Base-by-base conservation (phyloP, 306 rosid genomes). In the Pyrus communis region DNA sequence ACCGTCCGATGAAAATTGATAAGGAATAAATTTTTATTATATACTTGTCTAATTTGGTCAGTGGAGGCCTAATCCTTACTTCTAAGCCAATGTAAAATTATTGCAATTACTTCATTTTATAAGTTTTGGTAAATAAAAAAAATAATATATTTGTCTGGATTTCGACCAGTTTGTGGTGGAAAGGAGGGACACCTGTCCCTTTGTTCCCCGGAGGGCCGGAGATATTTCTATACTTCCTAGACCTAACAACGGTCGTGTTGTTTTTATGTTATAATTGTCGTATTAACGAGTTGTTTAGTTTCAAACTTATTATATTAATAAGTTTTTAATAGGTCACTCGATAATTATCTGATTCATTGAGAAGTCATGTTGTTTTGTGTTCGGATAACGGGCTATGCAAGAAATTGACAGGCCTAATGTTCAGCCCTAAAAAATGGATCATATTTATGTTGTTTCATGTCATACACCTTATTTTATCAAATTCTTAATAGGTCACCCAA, bases 121-220 rank as follows among this genome's bases (percentile, higher is more conserved):
- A 6, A 9, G 69, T 51, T 49, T 49, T 51, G 5, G 25, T 27
- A 21, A 7, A 33, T 19, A 66, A 66, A 33, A 66, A 66, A 33
- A 64, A 35, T 19, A 17, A 8, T 35, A 19, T 66, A 51, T 54
- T 77, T 74, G 74, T 73, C 77, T 82, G 85, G 87, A 74, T 69
- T 68, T 51, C 84, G 80, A 84, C 63, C 63, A 12, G 42, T 84
- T 67, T 23, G 88, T 84, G 92, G 92, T 80, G 77, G 49, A 7
- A 35, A 33, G 52, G 15, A 71, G 75, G 42, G 73, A 38, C 62
- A 80, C 59, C 82, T 75, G 76, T 45, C 67, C 33, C 31, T 46
- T 14, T 13, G 33, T 9, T 55, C 27, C 23, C 63, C 17, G 30
- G 0, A 84, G 83, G 40, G 40, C 40, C 8, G 40, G 40, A 35